Evolutionary conservation across 148 eudicot species (phyloP), one percentile per base, ranked within the genome.

Genomic region (Vaccinium macrocarpon): DNA sequence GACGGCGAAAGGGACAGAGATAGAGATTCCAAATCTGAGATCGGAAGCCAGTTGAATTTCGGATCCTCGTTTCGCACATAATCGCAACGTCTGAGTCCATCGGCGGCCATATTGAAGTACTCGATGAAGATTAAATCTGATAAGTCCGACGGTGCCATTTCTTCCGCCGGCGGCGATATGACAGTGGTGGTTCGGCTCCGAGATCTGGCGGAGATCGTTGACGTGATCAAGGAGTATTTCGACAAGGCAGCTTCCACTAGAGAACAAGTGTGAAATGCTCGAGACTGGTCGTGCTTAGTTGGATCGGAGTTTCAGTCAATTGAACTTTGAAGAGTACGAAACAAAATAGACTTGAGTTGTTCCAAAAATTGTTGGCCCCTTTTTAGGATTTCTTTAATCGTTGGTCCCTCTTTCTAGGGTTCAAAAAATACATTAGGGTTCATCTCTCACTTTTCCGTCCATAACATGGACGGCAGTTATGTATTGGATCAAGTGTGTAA

Each of bases 271-370:
- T 88, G 98, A 92, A 86, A 90, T 95, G 94, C 91, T 95, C 3
- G 98, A 95, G 86, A 87, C 92, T 0, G 93, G 95, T 29, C 86
- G 98, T 16, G 98, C 94, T 85, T 97, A 95, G 89, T 94, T 95
- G 18, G 98, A 95, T 86, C 95, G 94, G 80, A 95, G 94, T 84
- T 95, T 95, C 84, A 81, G 84, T 6, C 92, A 91, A 66, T 83
- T 93, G 75, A 93, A 91, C n/a, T n/a, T n/a, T n/a, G n/a, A n/a
- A n/a, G 88, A 95, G 98, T 95, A 86, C 9, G 79, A 1, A 55
- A 59, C 79, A 25, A 57, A 53, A 80, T 55, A 21, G 82, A 81
- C n/a, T n/a, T n/a, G n/a, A n/a, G n/a, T n/a, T n/a, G n/a, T n/a
- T n/a, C n/a, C n/a, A n/a, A n/a, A n/a, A n/a, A n/a, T n/a, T n/a